Percentiles rank a stretch among this genome's conserved stretches.
phyloP scores from a whole-genome alignment of 768 basidiomycete species.

The Russula earlei region DNA sequence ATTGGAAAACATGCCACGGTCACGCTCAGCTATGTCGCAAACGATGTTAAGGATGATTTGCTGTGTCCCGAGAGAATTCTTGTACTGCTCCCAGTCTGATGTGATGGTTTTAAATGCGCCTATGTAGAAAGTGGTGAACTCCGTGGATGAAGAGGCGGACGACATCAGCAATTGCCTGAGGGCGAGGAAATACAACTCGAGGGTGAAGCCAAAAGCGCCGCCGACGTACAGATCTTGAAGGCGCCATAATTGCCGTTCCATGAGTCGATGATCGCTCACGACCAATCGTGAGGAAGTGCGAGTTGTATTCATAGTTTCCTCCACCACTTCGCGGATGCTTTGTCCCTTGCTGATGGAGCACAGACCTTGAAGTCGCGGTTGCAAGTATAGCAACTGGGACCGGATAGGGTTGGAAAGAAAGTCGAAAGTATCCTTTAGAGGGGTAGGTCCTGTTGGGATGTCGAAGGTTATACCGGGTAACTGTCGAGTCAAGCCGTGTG shows the following conservation, averaged over 20 bases:
- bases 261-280: no score
- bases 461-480: conserved; percentile 1
- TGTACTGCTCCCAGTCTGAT: conserved; percentile 2
- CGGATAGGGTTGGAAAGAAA: background rate
- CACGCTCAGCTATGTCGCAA: conserved; percentile 13
- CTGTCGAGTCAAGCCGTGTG: background rate
- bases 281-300: no score
- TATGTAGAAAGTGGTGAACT: background rate
- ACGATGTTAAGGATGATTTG: conserved; percentile 23
- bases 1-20: background rate
- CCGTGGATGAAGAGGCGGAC: background rate
- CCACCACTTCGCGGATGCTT: no score
- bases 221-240: background rate
- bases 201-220: conserved; percentile 1
- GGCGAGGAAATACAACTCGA: conserved; percentile 7
- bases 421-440: background rate
- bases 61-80: conserved; percentile 4
- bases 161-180: background rate
- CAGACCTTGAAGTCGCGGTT: background rate
- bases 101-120: conserved; percentile 3
- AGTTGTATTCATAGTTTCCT: background rate
- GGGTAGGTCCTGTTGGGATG: background rate
- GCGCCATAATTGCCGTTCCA: background rate
- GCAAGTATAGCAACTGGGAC: background rate
- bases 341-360: background rate